Evolutionary conservation across 1,284 basidiomycete genomes (phyloP).

Genomic region (Irpex lacteus): DNA sequence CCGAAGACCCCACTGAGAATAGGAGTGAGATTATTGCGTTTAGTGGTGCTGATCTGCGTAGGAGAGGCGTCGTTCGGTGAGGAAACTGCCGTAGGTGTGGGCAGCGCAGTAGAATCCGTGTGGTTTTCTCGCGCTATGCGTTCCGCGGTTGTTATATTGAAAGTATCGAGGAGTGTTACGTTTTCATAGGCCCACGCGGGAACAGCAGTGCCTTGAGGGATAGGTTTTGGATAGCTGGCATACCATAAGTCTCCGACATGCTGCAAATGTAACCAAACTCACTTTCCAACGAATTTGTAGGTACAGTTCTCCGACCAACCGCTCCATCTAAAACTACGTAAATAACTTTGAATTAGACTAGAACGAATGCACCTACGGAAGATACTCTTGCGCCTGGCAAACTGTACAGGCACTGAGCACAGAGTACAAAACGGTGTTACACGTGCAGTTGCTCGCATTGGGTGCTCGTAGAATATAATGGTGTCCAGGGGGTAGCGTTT

Average conservation of each 20-base stretch:
- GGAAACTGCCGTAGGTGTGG: neutral
- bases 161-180: neutral
- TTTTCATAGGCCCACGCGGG: neutral
- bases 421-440: neutral
- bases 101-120: neutral
- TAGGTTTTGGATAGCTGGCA: neutral
- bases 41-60: neutral
- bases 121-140: neutral
- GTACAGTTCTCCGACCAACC: neutral
- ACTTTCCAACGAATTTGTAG: neutral
- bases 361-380: neutral
- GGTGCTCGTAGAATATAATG: neutral
- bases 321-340: neutral
- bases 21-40: neutral
- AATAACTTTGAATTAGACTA: neutral
- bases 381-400: neutral
- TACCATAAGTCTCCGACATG: neutral
- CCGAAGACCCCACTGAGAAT: no score
- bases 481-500: neutral
- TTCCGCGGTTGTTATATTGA: neutral
- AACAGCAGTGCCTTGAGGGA: neutral
- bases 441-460: neutral
- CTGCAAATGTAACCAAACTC: neutral
- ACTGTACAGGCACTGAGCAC: neutral
- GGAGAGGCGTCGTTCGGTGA: neutral